Evolutionary conservation across 106 monocot genomes (phyloP).

Genomic region (Dendrobium catenatum): DNA sequence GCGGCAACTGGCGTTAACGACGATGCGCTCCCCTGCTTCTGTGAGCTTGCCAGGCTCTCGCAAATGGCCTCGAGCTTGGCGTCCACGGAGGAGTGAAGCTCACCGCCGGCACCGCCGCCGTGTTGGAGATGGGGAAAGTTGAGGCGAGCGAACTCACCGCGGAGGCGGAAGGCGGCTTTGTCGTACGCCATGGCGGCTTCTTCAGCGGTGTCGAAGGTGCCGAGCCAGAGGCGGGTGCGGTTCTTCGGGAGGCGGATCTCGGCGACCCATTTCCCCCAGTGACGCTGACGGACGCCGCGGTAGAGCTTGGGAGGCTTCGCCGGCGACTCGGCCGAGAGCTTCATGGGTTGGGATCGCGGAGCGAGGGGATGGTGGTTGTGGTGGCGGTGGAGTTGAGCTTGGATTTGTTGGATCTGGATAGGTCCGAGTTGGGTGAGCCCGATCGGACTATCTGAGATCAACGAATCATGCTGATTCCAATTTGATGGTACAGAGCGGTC

Average conservation of each 20-base stretch:
- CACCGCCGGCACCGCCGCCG: not conserved
- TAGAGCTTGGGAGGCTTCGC: constrained; percentile 38
- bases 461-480: not conserved
- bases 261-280: constrained; percentile 81
- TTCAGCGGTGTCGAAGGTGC: constrained; percentile 66
- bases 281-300: constrained; percentile 64
- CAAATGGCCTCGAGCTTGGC: constrained; percentile 18
- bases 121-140: constrained; percentile 36
- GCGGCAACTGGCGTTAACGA: not conserved
- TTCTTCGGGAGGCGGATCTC: constrained; percentile 68
- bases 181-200: constrained; percentile 59
- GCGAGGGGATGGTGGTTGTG: not conserved
- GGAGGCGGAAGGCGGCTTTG: constrained; percentile 46
- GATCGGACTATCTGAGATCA: not conserved
- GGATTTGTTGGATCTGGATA: constrained; percentile 17
- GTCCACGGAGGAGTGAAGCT: constrained; percentile 13
- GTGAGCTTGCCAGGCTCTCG: constrained; percentile 1
- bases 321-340: not conserved
- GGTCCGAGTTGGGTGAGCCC: constrained; percentile 1
- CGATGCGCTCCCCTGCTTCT: not conserved
- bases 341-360: constrained; percentile 19
- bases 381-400: constrained; percentile 10
- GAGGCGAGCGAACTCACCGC: constrained; percentile 47
- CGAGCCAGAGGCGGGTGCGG: constrained; percentile 67
- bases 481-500: constrained; percentile 7